Conservation (phyloP, 2,329 filamentous ascomycete species). For the Xylaria digitata region DNA sequence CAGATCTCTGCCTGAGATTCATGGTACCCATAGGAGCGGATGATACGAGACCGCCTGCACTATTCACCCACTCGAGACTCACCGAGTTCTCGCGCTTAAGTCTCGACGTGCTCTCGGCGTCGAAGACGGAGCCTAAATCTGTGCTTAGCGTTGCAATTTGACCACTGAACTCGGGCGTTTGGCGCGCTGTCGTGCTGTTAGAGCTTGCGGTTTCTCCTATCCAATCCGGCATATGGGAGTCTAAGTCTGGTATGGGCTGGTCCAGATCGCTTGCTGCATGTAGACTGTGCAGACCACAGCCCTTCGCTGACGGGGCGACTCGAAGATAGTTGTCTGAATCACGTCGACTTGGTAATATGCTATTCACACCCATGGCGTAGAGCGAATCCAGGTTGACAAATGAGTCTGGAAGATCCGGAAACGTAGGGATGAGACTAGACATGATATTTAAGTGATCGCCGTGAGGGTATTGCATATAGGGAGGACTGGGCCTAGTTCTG, state of each 20-base stretch:
- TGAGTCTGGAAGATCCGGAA: slow-evolving; percentile 2
- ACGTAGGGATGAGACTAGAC: slow-evolving; percentile 7
- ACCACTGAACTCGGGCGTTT: background rate
- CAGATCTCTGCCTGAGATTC: slow-evolving; percentile 3
- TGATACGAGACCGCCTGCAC: slow-evolving; percentile 3
- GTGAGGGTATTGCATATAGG: slow-evolving; percentile 13
- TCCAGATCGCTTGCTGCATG: slow-evolving; percentile 28
- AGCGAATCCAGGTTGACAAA: slow-evolving; percentile 26
- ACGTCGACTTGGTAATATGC: slow-evolving; percentile 1
- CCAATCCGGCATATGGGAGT: slow-evolving; percentile 36
- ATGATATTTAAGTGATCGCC: slow-evolving; percentile 19
- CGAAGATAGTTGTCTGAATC: slow-evolving; percentile 37
- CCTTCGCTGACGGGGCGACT: slow-evolving; percentile 38
- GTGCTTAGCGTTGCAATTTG: background rate
- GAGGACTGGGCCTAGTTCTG: slow-evolving; percentile 7
- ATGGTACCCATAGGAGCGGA: slow-evolving; percentile 15
- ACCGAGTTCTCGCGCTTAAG: slow-evolving; percentile 29
- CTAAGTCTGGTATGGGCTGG: slow-evolving; percentile 17
- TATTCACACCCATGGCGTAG: slow-evolving; percentile 14
- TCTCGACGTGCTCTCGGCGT: background rate
- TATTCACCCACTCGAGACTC: slow-evolving; percentile 26
- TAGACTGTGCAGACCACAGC: slow-evolving; percentile 38
- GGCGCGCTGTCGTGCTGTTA: slow-evolving; percentile 6
- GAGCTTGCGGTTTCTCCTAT: slow-evolving; percentile 12
- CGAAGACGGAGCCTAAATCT: background rate